phyloP scores from a whole-genome alignment of 129 eudicot genomes.

The Flaveria linearis region DNA sequence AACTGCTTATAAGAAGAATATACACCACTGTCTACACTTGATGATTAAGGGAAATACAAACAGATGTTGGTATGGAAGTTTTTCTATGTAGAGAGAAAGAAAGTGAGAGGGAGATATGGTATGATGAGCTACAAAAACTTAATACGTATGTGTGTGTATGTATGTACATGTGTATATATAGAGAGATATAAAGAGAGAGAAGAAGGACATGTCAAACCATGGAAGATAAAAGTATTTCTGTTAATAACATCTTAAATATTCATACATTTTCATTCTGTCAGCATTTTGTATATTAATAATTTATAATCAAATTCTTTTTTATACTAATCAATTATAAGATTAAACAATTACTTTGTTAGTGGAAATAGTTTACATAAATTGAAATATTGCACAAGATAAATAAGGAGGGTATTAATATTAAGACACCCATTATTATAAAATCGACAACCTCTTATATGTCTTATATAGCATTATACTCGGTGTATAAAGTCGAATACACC shows the following conservation, averaged over 20 bases:
- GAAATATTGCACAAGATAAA: no score
- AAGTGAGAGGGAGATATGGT: background rate
- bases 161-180: background rate
- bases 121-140: background rate
- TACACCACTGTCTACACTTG: background rate
- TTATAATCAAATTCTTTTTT: background rate
- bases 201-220: background rate
- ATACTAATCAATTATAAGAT: background rate
- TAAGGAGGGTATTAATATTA: no score
- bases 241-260: background rate
- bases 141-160: no score
- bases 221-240: background rate
- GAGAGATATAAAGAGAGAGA: background rate
- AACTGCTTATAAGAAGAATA: background rate
- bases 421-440: no score
- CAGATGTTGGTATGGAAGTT: background rate
- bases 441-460: no score
- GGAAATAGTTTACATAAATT: no score
- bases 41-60: constrained; percentile 6
- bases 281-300: no score
- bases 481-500: no score
- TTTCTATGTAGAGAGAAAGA: background rate
- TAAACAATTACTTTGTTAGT: no score
- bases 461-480: no score
- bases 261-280: no score